Base-by-base conservation (phyloP, 768 basidiomycete genomes). In the Auriscalpium orientale region DNA sequence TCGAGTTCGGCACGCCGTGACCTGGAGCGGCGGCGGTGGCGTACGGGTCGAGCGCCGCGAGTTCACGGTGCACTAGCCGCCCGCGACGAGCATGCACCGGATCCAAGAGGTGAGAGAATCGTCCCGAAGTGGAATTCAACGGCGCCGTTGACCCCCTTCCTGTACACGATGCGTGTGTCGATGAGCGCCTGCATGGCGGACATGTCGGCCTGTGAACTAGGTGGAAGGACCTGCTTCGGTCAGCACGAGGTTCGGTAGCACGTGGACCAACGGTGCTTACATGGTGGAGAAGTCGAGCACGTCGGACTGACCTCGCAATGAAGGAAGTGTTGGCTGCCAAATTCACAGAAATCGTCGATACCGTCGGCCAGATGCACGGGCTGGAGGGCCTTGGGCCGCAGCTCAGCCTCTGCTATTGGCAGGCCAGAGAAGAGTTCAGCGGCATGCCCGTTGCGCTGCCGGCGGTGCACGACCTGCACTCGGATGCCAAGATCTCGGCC, bases 91-190 rank as follows among this genome's bases (percentile, higher is more conserved):
- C 5, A 90, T 89, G 50, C 95, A 87, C 54, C 88, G 83, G 57
- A 92, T 90, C 95, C 95, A 99, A n/a, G n/a, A 0, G 93, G 93
- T 1, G 91, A 93, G 53, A 95, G 81, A 37, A 98, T 77, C 37
- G 89, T 83, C 5, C 91, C 87, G 68, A 99, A 99, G 74, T 98
- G 95, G 79, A 97, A 98, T 80, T 91, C 88, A 1, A 92, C 80
- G 4, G 83, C 77, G 57, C 76, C 79, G 63, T 93, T 80, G 9
- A 85, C 80, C 87, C 90, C 98, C 64, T 83, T 80, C 67, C 98
- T 93, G n/a, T 98, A 79, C 68, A 88, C 89, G 35, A 72, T 81
- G n/a, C 94, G 83, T 1, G 91, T 81, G 68, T 99, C 97, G 56
- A 97, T 85, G 46, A 99, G 77, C 36, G 91, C 82, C 70, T 98